Percentiles rank a stretch among this genome's conserved stretches.
phyloP scores from a whole-genome alignment of 352 stramenopile species.

The Plasmopara muralis region DNA sequence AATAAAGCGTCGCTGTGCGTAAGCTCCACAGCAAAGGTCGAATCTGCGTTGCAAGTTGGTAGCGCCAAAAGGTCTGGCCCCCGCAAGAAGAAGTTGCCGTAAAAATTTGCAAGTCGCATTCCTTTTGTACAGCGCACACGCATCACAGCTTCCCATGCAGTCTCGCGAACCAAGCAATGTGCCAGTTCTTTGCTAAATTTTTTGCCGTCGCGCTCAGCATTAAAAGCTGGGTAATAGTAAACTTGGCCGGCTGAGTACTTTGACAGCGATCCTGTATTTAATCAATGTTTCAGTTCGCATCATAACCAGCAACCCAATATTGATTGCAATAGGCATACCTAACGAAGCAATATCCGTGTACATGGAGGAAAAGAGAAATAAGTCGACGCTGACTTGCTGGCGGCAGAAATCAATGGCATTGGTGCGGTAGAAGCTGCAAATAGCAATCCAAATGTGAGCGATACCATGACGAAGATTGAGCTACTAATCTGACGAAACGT shows the following conservation, averaged over 20 bases:
- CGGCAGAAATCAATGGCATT: slow-evolving; percentile 95
- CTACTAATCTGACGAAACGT: slow-evolving; percentile 10
- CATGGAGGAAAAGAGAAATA: slow-evolving; percentile 93
- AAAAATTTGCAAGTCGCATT: slow-evolving; percentile 97
- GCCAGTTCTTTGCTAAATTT: slow-evolving; percentile 93
- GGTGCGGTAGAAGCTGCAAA: slow-evolving; percentile 82
- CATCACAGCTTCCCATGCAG: slow-evolving; percentile 95
- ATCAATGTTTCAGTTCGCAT: neutral
- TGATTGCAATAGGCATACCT: slow-evolving; percentile 27
- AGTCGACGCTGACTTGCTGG: slow-evolving; percentile 98
- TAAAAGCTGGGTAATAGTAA: slow-evolving; percentile 96
- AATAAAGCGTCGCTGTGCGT: slow-evolving; percentile 95
- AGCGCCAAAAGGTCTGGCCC: slow-evolving; percentile 96
- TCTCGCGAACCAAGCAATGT: slow-evolving; percentile 90
- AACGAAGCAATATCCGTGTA: slow-evolving; percentile 97
- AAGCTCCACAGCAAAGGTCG: slow-evolving; percentile 96
- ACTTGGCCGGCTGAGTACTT: slow-evolving; percentile 95
- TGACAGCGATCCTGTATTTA: slow-evolving; percentile 73
- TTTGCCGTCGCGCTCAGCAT: slow-evolving; percentile 82
- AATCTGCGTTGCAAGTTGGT: slow-evolving; percentile 94
- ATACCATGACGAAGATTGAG: neutral
- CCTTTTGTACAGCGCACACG: slow-evolving; percentile 95
- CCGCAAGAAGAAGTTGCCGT: slow-evolving; percentile 98
- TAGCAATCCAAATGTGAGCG: neutral
- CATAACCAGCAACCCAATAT: neutral